Base-by-base conservation (phyloP, 2,329 filamentous ascomycete species). In the Scedosporium boydii region DNA sequence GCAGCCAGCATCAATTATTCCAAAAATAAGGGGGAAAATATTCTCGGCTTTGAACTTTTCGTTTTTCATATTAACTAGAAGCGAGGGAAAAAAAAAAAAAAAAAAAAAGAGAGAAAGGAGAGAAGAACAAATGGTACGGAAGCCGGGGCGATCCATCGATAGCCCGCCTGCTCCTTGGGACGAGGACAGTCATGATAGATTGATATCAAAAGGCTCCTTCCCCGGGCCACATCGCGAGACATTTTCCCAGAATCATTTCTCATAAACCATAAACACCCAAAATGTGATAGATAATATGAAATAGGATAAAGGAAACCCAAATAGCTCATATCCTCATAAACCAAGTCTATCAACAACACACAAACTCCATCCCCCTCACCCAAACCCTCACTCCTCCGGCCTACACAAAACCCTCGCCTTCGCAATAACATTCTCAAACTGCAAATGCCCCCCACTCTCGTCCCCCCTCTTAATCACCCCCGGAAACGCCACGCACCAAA, bases 341-440 rank as follows among this genome's bases (percentile, higher is more conserved):
- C 51, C 18, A 18, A 14, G 23, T 38, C 55, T 38, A n/a, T 29
- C 12, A 58, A 58, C 55, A 16, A 29, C 27, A 14, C 27, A 58
- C 10, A 4, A 29, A 18, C 55, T 59, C 27, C 21, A n/a, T 12
- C 38, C 10, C 38, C 34, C 23, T 38, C 21, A 46, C 27, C 18
- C 4, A 34, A 34, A 34, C 29, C 29, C 29, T 34, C 29, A 34
- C 55, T 57, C 18, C 68, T 82, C 79, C 7, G 79, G 75, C 59
- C 75, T 75, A 69, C 86, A 88, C 58, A 88, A 72, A 4, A 89
- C 86, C 67, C 81, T 82, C n/a, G 85, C 83, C 73, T 87, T 89
- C 63, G 81, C 76, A 66, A 89, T 82, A 56, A 88, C 78, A 69
- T 88, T 89, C 51, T 79, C 77, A 65, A 83, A 81, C 68, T 87